Conservation (phyloP, 2,329 filamentous ascomycete genomes). For the Penicillium hesseltinei region DNA sequence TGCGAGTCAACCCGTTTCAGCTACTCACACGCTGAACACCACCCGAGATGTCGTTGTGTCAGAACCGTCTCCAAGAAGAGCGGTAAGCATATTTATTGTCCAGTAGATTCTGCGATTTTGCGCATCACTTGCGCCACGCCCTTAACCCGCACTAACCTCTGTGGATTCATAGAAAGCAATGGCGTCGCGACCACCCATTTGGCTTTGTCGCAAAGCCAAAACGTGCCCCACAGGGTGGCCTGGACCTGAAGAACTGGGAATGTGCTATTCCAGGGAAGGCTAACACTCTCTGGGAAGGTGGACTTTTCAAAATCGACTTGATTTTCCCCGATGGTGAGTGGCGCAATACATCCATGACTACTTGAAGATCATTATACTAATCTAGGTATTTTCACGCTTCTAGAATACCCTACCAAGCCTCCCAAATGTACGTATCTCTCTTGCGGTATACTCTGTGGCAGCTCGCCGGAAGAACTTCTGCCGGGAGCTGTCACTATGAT, state of each 20-base stretch:
- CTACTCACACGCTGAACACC: not conserved
- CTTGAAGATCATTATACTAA: conserved; percentile 12
- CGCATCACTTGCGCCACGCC: not conserved
- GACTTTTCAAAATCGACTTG: conserved; percentile 90
- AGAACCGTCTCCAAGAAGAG: conserved; percentile 85
- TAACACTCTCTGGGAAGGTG: conserved; percentile 97
- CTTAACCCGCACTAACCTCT: conserved; percentile 13
- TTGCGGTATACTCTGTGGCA: not conserved
- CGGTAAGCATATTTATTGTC: conserved; percentile 50
- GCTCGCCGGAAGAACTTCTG: not conserved
- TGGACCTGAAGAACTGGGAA: conserved; percentile 95
- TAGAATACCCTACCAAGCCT: conserved; percentile 97
- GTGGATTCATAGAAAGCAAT: conserved; percentile 71
- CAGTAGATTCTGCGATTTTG: not conserved
- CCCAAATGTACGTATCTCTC: conserved; percentile 76
- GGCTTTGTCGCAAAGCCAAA: conserved; percentile 92
- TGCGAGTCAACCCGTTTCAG: not conserved
- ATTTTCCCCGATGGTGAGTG: conserved; percentile 84
- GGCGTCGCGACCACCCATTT: conserved; percentile 95
- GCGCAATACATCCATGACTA: conserved; percentile 5
- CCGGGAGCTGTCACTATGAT: not conserved
- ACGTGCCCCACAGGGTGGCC: conserved; percentile 72
- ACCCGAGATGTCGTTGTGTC: conserved; percentile 74
- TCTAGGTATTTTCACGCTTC: conserved; percentile 12
- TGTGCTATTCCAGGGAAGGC: conserved; percentile 95